These are phyloP conservation scores for Psilocybe sp. DNA, from an alignment of 768 basidiomycete genomes.

Conservation along the genomic window DNA sequence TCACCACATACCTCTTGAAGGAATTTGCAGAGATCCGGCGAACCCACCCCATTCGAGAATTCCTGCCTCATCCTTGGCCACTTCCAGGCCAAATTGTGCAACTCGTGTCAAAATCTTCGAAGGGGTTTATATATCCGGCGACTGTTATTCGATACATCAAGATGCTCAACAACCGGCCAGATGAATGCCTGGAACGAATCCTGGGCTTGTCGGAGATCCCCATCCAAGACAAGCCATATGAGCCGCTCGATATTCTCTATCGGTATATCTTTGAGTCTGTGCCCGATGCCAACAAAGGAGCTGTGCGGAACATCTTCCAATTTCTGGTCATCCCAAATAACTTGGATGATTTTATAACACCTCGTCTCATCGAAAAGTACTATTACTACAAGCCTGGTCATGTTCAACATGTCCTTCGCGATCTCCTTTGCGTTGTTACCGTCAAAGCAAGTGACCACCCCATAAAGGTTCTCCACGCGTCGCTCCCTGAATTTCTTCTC, in stretches of 20 bases:
- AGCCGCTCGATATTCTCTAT: slow-evolving; percentile 15
- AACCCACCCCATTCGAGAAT: slow-evolving; percentile 11
- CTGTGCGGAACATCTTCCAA: slow-evolving; percentile 5
- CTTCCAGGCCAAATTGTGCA: too few relatives aligned
- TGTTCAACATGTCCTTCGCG: slow-evolving; percentile 7
- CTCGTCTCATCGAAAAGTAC: slow-evolving; percentile 8
- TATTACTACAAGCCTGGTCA: slow-evolving; percentile 11
- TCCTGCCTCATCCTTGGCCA: too few relatives aligned
- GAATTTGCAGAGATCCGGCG: slow-evolving; percentile 10
- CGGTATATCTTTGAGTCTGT: slow-evolving; percentile 14
- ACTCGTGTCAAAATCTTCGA: too few relatives aligned
- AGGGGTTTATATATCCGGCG: slow-evolving; percentile 19
- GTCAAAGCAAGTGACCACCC: slow-evolving; percentile 3
- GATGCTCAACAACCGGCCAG: slow-evolving; percentile 9
- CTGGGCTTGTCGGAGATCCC: slow-evolving; percentile 9
- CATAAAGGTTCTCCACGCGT: slow-evolving; percentile 11
- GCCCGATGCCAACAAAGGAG: slow-evolving; percentile 1
- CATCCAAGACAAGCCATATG: slow-evolving; percentile 9
- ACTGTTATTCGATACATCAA: slow-evolving; percentile 18
- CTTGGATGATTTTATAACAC: slow-evolving; percentile 8
- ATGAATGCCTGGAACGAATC: slow-evolving; percentile 12
- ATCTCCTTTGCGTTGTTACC: slow-evolving; percentile 11
- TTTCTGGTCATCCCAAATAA: slow-evolving; percentile 4
- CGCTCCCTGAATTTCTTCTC: slow-evolving; percentile 15
- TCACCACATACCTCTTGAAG: slow-evolving; percentile 6